Percentiles rank a stretch among this genome's conserved stretches.
Evolutionary conservation across 768 basidiomycete genomes (phyloP).

Genomic region (Agaricus subrufescens): DNA sequence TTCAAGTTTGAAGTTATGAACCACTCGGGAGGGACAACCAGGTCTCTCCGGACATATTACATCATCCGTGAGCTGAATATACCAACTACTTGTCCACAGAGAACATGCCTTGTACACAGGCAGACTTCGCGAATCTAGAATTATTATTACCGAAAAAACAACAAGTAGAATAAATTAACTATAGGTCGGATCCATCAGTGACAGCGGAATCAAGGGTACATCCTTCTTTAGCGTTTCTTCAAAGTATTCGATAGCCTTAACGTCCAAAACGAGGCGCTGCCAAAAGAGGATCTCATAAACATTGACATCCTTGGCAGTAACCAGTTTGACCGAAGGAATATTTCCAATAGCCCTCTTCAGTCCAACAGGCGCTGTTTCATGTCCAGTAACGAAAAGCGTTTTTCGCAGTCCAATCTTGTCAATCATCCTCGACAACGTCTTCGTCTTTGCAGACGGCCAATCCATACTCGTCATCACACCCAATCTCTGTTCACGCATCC

Average conservation of each 20-base stretch:
- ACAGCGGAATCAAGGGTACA: slow-evolving; percentile 24
- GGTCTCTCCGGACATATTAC: no score
- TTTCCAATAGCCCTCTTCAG: slow-evolving; percentile 65
- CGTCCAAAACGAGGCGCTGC: slow-evolving; percentile 76
- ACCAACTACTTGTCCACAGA: not conserved
- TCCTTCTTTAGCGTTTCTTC: slow-evolving; percentile 58
- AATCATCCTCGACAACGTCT: slow-evolving; percentile 57
- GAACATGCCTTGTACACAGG: not conserved
- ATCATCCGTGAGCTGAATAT: not conserved
- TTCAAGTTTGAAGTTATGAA: no score
- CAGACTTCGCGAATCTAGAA: no score
- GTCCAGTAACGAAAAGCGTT: slow-evolving; percentile 74
- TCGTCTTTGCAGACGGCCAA: slow-evolving; percentile 74
- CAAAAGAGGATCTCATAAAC: slow-evolving; percentile 86
- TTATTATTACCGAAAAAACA: no score
- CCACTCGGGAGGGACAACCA: no score
- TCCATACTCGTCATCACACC: slow-evolving; percentile 70
- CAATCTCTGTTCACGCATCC: slow-evolving; percentile 69
- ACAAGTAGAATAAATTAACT: slow-evolving; percentile 1
- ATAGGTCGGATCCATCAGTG: slow-evolving; percentile 9
- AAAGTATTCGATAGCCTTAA: slow-evolving; percentile 76
- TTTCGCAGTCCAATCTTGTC: slow-evolving; percentile 62
- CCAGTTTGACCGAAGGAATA: slow-evolving; percentile 62
- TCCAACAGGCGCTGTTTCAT: slow-evolving; percentile 44
- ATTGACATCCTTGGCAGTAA: slow-evolving; percentile 58